Percentiles rank a stretch among this genome's conserved stretches.
These are phyloP conservation scores for Apiospora koreana DNA, from an alignment of 2,329 filamentous ascomycete species.

Conservation along the genomic window DNA sequence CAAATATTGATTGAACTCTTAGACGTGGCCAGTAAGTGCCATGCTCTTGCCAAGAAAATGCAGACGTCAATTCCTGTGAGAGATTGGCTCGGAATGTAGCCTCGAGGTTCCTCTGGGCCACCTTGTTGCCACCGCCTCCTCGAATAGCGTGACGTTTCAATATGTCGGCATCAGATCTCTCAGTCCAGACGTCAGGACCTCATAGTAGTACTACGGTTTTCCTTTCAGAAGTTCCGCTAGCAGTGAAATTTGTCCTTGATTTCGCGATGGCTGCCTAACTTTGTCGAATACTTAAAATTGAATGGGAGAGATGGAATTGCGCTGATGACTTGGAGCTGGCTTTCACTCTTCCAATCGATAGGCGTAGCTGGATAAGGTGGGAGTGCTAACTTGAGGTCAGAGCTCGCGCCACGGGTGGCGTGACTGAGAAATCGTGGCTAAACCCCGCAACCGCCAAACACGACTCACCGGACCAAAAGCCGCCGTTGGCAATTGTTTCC, in stretches of 20 bases:
- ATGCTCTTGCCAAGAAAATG: not conserved
- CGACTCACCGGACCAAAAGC: no score
- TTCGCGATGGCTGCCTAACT: not conserved
- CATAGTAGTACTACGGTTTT: not conserved
- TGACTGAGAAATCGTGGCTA: not conserved
- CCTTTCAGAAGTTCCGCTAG: not conserved
- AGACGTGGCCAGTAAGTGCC: not conserved
- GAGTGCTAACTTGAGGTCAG: not conserved
- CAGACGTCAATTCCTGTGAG: not conserved
- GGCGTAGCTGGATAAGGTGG: constrained; percentile 2
- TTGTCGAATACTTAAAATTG: not conserved
- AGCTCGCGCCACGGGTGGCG: constrained; percentile 4
- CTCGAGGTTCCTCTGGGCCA: not conserved
- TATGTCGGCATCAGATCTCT: not conserved
- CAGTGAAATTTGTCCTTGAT: not conserved
- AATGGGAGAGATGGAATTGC: constrained; percentile 1
- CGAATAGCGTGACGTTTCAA: not conserved
- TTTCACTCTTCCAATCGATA: not conserved
- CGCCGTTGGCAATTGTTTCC: no score
- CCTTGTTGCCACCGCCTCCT: not conserved
- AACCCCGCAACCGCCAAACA: not conserved
- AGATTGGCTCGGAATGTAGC: not conserved
- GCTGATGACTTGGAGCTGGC: not conserved
- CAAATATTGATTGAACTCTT: not conserved
- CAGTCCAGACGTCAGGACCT: not conserved